Conservation (phyloP, 2,329 filamentous ascomycete genomes). For the Ophidiomyces ophidiicola region DNA sequence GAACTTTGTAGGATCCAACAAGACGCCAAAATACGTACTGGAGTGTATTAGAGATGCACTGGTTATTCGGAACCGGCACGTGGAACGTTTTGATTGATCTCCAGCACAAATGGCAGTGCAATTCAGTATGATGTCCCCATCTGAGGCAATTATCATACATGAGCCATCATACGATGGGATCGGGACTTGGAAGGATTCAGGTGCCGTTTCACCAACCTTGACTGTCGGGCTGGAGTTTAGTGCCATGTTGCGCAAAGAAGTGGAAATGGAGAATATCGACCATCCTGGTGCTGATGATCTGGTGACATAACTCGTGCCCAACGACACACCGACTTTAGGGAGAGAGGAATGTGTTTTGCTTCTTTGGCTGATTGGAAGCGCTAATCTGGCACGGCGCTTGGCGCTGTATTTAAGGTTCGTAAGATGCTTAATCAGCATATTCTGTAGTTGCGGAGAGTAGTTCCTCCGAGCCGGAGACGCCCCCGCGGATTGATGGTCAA, state of each 20-base stretch:
- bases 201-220: not conserved
- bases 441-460: too few relatives aligned
- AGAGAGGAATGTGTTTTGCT: too few relatives aligned
- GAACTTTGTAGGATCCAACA: slow-evolving; percentile 34
- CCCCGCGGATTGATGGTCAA: too few relatives aligned
- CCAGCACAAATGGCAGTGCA: slow-evolving; percentile 18
- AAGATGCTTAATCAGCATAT: too few relatives aligned
- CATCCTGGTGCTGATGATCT: not conserved
- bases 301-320: too few relatives aligned
- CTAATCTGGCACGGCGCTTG: too few relatives aligned
- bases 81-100: slow-evolving; percentile 9
- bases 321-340: too few relatives aligned
- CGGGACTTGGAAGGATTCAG: not conserved
- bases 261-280: too few relatives aligned
- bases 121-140: slow-evolving; percentile 29
- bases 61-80: slow-evolving; percentile 25
- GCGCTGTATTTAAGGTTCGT: too few relatives aligned
- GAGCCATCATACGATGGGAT: not conserved
- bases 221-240: not conserved
- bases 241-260: too few relatives aligned
- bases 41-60: slow-evolving; percentile 23
- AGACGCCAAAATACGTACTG: slow-evolving; percentile 30
- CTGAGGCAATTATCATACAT: not conserved
- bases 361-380: too few relatives aligned
- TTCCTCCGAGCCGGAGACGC: too few relatives aligned